A percentile compares a stretch with the other conserved stretches of the same genome.
Conservation (phyloP, 2,329 filamentous ascomycete genomes). For the Escovopsis sp. region DNA sequence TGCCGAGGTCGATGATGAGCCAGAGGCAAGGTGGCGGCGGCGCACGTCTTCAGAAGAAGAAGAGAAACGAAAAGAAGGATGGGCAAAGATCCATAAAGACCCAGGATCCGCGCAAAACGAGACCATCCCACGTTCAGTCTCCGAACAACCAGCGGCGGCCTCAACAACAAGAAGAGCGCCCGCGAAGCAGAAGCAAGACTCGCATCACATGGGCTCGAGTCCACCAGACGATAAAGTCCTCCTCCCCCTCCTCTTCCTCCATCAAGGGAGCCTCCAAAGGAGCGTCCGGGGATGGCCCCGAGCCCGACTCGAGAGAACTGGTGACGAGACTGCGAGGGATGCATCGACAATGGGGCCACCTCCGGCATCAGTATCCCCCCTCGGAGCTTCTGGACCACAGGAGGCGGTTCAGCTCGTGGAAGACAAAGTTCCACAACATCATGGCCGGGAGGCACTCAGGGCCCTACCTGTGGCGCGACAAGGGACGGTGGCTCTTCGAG, state of each 20-base stretch:
- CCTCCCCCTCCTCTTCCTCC: not conserved
- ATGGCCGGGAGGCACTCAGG: slow-evolving; percentile 6
- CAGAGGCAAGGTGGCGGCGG: no score
- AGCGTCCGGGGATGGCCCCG: not conserved
- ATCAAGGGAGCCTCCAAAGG: not conserved
- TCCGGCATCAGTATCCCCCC: slow-evolving; percentile 14
- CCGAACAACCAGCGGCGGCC: no score
- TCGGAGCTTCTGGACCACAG: slow-evolving; percentile 11
- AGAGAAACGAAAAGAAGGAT: no score
- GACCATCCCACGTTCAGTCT: no score
- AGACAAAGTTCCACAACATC: slow-evolving; percentile 12
- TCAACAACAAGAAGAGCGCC: no score
- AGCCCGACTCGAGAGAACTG: not conserved
- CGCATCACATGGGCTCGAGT: slow-evolving; percentile 3
- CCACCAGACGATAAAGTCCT: not conserved
- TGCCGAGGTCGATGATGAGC: no score
- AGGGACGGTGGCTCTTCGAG: slow-evolving; percentile 17
- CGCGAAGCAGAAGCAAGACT: not conserved
- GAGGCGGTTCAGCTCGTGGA: slow-evolving; percentile 16
- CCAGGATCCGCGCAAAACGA: no score
- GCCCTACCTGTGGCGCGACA: slow-evolving; percentile 13
- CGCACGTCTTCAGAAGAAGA: no score
- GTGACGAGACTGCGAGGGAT: slow-evolving; percentile 3
- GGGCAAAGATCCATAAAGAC: no score
- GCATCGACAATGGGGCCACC: slow-evolving; percentile 18